These are phyloP conservation scores for Hanseniaspora hatyaiensis DNA, from an alignment of 805 yeast genomes.

Conservation along the genomic window DNA sequence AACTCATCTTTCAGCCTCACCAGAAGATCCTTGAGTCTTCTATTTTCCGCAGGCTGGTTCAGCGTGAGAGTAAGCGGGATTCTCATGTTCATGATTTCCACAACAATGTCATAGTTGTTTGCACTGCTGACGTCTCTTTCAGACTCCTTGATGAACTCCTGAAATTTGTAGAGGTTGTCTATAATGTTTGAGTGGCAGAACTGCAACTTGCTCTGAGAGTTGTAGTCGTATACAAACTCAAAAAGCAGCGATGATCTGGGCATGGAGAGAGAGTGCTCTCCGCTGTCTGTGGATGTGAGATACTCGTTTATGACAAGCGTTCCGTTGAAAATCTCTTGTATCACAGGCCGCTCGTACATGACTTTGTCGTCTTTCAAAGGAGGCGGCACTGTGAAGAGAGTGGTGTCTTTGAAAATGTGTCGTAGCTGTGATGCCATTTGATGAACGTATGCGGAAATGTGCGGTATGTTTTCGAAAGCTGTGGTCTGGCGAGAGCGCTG, in stretches of 20 bases:
- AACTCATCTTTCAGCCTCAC: conserved; percentile 26
- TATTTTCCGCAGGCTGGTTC: conserved; percentile 18
- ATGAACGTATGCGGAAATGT: background rate
- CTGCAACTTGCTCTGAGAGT: background rate
- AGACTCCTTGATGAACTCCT: conserved; percentile 4
- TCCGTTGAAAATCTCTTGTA: conserved; percentile 13
- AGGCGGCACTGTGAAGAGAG: conserved; percentile 10
- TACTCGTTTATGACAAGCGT: background rate
- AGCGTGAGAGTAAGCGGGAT: conserved; percentile 22
- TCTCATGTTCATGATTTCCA: conserved; percentile 17
- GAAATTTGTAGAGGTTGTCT: conserved; percentile 12
- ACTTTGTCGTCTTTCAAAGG: conserved; percentile 9
- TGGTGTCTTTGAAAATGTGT: background rate
- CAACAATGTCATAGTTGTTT: conserved; percentile 3
- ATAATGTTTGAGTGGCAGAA: conserved; percentile 7
- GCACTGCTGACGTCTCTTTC: no score
- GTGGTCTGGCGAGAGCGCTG: no score
- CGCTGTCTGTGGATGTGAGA: background rate
- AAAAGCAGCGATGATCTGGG: conserved; percentile 11
- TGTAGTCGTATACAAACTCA: conserved; percentile 10
- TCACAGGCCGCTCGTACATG: background rate
- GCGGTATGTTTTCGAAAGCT: background rate
- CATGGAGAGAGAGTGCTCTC: background rate
- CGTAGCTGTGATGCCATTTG: conserved; percentile 10
- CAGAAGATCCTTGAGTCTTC: conserved; percentile 22